Evolutionary conservation across 2,329 filamentous ascomycete species (phyloP).

Genomic region (Thermomyces lanuginosus): DNA sequence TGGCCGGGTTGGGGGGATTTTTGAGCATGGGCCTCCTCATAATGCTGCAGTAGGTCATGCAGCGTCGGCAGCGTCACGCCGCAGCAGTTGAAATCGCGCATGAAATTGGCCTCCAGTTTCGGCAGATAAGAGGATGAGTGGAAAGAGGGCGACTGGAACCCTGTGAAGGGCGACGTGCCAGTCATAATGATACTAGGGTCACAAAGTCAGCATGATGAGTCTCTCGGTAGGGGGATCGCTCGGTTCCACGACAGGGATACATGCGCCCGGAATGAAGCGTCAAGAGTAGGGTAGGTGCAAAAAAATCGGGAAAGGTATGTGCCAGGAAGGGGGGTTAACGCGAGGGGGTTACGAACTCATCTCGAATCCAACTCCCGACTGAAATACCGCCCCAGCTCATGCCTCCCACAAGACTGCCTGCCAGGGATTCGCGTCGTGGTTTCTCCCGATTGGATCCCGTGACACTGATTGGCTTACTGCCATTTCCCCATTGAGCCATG

Average conservation of each 20-base stretch:
- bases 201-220: constrained; percentile 1
- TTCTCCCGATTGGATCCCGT: constrained; percentile 33
- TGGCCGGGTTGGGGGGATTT: constrained; percentile 38
- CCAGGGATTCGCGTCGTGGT: constrained; percentile 41
- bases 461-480: constrained; percentile 45
- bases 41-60: constrained; percentile 90
- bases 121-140: constrained; percentile 94
- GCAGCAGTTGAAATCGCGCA: constrained; percentile 94
- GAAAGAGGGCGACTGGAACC: constrained; percentile 76
- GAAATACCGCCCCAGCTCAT: constrained; percentile 97
- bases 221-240: background rate
- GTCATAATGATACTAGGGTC: constrained; percentile 73
- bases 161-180: constrained; percentile 86
- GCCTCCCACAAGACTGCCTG: constrained; percentile 51
- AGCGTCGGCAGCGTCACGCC: constrained; percentile 76
- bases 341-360: constrained; percentile 50
- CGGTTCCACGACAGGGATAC: no score
- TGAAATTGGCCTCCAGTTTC: constrained; percentile 92
- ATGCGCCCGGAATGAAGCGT: no score
- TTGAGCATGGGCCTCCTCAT: constrained; percentile 83
- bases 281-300: background rate
- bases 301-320: no score
- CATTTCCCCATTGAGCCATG: constrained; percentile 39
- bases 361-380: constrained; percentile 88
- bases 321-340: background rate